Percentiles rank a stretch among this genome's conserved stretches.
Evolutionary conservation across 2,329 filamentous ascomycete species (phyloP).

Genomic region (Exophiala spinifera): DNA sequence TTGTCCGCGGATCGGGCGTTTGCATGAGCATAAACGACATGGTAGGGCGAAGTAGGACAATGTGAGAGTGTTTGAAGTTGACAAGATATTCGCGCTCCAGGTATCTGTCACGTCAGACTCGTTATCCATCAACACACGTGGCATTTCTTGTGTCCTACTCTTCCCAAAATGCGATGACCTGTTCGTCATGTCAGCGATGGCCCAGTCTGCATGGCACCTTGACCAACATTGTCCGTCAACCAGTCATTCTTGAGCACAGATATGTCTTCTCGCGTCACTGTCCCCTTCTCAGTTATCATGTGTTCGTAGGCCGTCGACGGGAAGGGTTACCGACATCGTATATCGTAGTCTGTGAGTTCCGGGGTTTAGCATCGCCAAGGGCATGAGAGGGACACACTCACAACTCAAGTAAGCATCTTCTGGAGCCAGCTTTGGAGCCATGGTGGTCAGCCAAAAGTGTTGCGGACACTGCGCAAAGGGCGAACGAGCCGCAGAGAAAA

Average conservation of each 20-base stretch:
- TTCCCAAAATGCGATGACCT: constrained; percentile 98
- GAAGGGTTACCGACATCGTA: constrained; percentile 53
- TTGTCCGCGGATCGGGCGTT: constrained; percentile 55
- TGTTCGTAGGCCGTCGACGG: background rate
- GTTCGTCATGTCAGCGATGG: constrained; percentile 11
- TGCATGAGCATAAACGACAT: constrained; percentile 92
- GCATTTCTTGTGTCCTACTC: constrained; percentile 58
- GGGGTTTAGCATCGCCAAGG: background rate
- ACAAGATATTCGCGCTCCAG: constrained; percentile 85
- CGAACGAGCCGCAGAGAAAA: background rate
- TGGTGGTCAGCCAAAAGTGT: constrained; percentile 12
- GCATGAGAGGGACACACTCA: constrained; percentile 44
- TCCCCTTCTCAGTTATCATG: constrained; percentile 11
- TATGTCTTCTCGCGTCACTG: constrained; percentile 86
- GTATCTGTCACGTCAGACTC: constrained; percentile 49
- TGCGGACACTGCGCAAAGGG: background rate
- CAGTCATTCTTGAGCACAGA: constrained; percentile 87
- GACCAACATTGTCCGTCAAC: constrained; percentile 86
- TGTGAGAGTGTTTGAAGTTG: constrained; percentile 76
- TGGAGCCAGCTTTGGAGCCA: constrained; percentile 47
- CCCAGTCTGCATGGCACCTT: background rate
- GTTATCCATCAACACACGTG: background rate
- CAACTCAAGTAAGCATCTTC: constrained; percentile 70
- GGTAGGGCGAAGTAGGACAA: constrained; percentile 84
- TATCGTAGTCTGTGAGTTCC: constrained; percentile 56